These are phyloP conservation scores for Cercophora newfieldiana DNA, from an alignment of 495 filamentous ascomycete genomes.

Conservation along the genomic window DNA sequence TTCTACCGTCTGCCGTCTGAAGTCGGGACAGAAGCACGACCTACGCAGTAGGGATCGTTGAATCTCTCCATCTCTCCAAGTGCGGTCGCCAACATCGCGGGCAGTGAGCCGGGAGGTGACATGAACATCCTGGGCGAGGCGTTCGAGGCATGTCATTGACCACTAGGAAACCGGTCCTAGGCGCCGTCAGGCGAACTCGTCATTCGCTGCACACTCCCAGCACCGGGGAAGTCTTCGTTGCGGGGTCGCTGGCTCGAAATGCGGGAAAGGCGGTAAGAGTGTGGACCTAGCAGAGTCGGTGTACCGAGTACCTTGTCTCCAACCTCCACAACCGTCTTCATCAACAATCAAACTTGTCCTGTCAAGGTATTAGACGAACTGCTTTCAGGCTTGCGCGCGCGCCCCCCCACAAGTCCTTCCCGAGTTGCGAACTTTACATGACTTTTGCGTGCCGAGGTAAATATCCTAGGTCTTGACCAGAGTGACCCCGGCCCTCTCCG, in stretches of 20 bases:
- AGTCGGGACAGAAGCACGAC: not conserved
- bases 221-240: not conserved
- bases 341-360: not conserved
- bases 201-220: conserved; percentile 4
- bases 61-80: not conserved
- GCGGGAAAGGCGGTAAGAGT: not conserved
- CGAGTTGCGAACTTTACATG: not conserved
- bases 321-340: not conserved
- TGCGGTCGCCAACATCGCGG: not conserved
- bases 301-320: not conserved
- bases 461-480: not conserved
- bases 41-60: not conserved
- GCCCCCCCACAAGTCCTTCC: not conserved
- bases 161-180: not conserved
- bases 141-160: conserved; percentile 1
- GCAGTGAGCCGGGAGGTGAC: not conserved
- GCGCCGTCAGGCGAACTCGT: not conserved
- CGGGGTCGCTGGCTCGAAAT: not conserved
- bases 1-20: not conserved
- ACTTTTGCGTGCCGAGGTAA: not conserved
- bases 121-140: not conserved
- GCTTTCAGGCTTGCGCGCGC: not conserved
- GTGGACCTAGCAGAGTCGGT: not conserved
- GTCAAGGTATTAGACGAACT: not conserved
- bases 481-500: not conserved